These are phyloP conservation scores for Nakataea oryzae DNA, from an alignment of 2,329 filamentous ascomycete genomes.

Conservation along the genomic window DNA sequence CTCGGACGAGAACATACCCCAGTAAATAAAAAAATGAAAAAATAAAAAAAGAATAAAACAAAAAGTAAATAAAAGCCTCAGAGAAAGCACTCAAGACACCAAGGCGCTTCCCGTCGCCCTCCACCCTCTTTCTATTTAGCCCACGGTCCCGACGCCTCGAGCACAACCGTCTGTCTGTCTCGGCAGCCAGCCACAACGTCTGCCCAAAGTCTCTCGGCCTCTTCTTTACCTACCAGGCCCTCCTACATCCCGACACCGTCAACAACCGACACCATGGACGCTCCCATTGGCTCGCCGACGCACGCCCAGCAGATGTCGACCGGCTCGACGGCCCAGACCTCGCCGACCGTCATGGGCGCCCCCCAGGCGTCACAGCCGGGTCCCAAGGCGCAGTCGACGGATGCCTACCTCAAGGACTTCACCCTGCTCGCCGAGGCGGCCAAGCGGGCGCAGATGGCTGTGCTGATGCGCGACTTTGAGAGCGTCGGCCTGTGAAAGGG, in stretches of 20 bases:
- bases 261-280: constrained; percentile 18
- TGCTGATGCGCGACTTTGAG: constrained; percentile 79
- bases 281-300: constrained; percentile 20
- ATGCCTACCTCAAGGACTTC: constrained; percentile 65
- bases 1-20: too few species aligned
- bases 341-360: constrained; percentile 15
- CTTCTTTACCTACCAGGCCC: too few species aligned
- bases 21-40: too few species aligned
- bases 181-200: not conserved
- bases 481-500: constrained; percentile 46
- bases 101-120: not conserved
- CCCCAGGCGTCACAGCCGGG: constrained; percentile 16
- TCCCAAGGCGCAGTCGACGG: constrained; percentile 30
- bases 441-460: constrained; percentile 83
- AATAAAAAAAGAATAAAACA: too few species aligned
- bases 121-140: not conserved
- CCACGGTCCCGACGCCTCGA: too few species aligned
- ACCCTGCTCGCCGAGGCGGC: constrained; percentile 85
- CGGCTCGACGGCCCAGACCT: constrained; percentile 13
- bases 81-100: not conserved
- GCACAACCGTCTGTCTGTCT: too few species aligned
- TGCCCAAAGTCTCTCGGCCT: too few species aligned
- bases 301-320: constrained; percentile 19
- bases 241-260: not conserved
- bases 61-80: not conserved